Evolutionary conservation across 169 alveolate genomes (phyloP).

Genomic region (Eimeria zaria): DNA sequence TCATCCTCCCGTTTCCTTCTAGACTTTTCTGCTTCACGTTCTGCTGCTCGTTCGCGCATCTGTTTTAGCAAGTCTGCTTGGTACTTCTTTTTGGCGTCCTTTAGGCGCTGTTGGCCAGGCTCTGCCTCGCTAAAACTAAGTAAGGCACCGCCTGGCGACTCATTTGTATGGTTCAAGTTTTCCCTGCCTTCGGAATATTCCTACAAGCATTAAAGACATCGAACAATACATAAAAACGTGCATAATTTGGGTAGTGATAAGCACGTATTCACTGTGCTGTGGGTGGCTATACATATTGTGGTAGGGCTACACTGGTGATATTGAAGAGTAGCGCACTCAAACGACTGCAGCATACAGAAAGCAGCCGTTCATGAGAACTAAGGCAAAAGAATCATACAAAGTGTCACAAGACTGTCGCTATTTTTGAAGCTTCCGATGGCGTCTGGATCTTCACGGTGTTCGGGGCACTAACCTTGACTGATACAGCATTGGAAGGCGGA

Average conservation of each 20-base stretch:
- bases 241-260: background rate
- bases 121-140: background rate
- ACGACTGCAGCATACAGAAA: background rate
- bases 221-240: background rate
- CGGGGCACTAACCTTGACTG: background rate
- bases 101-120: slow-evolving; percentile 18
- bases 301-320: background rate
- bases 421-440: background rate
- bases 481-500: background rate
- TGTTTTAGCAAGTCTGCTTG: slow-evolving; percentile 43
- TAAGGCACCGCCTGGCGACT: background rate
- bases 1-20: slow-evolving; percentile 47
- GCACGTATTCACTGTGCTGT: background rate
- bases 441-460: background rate
- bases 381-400: background rate
- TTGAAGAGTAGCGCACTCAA: background rate
- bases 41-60: slow-evolving; percentile 53
- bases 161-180: background rate
- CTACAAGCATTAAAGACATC: background rate
- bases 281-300: background rate
- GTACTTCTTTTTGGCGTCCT: slow-evolving; percentile 46
- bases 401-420: background rate
- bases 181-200: background rate
- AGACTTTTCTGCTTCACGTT: slow-evolving; percentile 40
- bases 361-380: background rate